Evolutionary conservation across 176 grass and related monocot species (phyloP), one percentile per base, ranked within the genome.

Genomic region (Lolium rigidum): DNA sequence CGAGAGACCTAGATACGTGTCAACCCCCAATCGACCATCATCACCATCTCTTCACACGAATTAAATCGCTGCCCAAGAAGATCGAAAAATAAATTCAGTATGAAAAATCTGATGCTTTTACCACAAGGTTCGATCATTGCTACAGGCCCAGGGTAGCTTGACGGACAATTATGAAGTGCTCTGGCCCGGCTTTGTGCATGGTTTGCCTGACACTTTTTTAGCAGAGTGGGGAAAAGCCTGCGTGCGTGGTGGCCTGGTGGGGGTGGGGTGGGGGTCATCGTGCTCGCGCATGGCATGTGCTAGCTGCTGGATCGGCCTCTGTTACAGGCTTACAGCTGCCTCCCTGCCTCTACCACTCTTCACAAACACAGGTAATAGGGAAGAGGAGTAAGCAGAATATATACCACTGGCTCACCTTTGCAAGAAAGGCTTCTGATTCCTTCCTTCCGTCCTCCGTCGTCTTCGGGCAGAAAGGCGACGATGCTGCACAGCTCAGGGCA

Each of bases 211-310:
- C 57, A 73, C 78, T 17, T 82, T 85, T 68, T 56, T 48, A 31
- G 80, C 25, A 8, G 46, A 0, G 86, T 73, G 86, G 79, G 86
- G 18, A 41, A 78, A 83, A 70, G 73, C 41, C n/a, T 73, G 31
- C 31, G 31, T 69, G 70, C 70, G 44, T 26, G 31, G 6, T 0
- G 31, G 20, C 26, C 26, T 28, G 26, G 26, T 28, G 26, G 26
- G 26, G n/a, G n/a, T n/a, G n/a, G 41, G 28, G 51, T 44, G 70
- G 70, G 70, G 71, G 21, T 17, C 82, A 74, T 79, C 58, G 50
- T 79, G 87, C 80, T 39, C 71, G 80, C 12, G 74, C 81, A 84
- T 47, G 87, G n/a, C 87, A 74, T 84, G 76, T 80, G 82, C 73
- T 7, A 47, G 77, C 63, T 20, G 71, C 71, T 51, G 10, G 21